Evolutionary conservation across 2,329 filamentous ascomycete species (phyloP), one percentile per base, ranked within the genome.

Genomic region (Xenoacremonium recifei): DNA sequence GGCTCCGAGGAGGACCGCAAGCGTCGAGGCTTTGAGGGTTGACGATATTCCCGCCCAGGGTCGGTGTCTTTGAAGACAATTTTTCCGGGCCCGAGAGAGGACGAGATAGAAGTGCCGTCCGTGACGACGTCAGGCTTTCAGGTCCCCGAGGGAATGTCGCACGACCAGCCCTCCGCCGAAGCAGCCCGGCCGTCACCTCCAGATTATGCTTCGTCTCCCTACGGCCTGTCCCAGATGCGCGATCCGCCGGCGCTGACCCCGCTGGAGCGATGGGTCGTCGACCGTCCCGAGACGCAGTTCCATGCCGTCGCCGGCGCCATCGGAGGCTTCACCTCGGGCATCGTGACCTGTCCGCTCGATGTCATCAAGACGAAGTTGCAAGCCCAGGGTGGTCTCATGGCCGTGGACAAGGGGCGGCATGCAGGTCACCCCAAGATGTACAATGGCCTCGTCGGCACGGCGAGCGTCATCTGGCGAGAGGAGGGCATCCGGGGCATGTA

Each of bases 341-440:
- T 99, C 42, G 88, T 96, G 51, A 97, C 92, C 39, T 99, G 93
- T 65, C 93, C 93, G 31, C 83, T 99, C 55, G 93, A 99, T 73
- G 93, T 99, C 49, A 97, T 99, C 68, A 99, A 99, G 73, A 99
- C 93, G 33, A 97, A 96, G 68, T 71, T 99, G 47, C 93, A 99
- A 66, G 92, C 91, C 5, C 93, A 97, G 65, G 92, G 92, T 50
- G 88, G 89, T 16, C 95, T 95, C 66, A 54, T 66, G 53, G 77
- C 70, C 52, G 67, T 66, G 60, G 75, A 70, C 55, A 70, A 71
- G 50, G 73, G 67, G 46, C 64, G 64, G 40, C 71, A 72, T 62
- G 72, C 70, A 20, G 72, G 71, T 20, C 74, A 76, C 45, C 67
- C 70, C 17, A 73, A 71, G 74, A 71, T 93, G 37, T 99, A 99